Evolutionary conservation across 1,139 yeast genomes (phyloP).

Genomic region (Taiozyma onychis): DNA sequence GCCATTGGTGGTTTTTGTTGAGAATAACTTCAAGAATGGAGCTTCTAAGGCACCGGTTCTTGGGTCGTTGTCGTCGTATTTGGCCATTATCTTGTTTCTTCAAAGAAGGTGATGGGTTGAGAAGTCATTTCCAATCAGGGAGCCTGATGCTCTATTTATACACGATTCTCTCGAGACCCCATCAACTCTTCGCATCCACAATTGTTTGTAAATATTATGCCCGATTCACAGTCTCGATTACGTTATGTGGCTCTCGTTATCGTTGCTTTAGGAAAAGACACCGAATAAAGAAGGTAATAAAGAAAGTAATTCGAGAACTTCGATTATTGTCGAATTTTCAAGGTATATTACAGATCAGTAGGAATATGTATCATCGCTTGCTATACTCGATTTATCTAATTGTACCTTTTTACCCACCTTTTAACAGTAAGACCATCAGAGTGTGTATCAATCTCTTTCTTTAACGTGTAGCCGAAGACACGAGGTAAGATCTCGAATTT

Average conservation of each 20-base stretch:
- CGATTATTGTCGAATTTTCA: too few species aligned
- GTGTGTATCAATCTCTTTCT: constrained; percentile 33
- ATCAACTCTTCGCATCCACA: neutral
- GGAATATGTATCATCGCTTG: neutral
- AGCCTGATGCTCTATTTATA: neutral
- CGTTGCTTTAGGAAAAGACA: neutral
- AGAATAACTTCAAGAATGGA: constrained; percentile 38
- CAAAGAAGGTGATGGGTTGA: constrained; percentile 15
- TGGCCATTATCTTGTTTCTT: constrained; percentile 8
- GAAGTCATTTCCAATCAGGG: neutral
- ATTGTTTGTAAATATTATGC: neutral
- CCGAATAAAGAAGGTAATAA: neutral
- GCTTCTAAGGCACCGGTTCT: constrained; percentile 25
- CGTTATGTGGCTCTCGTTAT: neutral
- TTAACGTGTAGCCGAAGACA: constrained; percentile 37
- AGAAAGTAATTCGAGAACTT: neutral
- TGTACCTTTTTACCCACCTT: constrained; percentile 39
- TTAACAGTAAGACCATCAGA: constrained; percentile 53
- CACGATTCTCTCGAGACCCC: neutral
- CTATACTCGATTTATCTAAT: neutral
- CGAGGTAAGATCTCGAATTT: constrained; percentile 43
- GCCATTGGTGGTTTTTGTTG: constrained; percentile 53
- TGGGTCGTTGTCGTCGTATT: constrained; percentile 29
- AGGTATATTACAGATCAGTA: neutral
- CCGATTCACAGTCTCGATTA: neutral